Conservation (phyloP, 2,329 filamentous ascomycete species). For the Huntiella decipiens region DNA sequence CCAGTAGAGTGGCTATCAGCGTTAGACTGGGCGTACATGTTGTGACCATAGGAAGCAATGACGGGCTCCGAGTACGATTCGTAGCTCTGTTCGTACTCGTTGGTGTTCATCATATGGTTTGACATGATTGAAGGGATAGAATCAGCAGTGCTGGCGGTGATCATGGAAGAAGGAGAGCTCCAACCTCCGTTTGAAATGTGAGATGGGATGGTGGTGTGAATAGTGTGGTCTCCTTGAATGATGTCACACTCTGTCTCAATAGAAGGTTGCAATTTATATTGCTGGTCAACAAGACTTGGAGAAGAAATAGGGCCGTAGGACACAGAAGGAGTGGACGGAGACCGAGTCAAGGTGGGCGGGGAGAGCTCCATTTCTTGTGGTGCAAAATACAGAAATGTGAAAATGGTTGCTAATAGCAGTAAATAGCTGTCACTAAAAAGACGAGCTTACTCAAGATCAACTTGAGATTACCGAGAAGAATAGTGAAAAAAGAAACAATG, state of each 20-base stretch:
- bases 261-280: constrained; percentile 18
- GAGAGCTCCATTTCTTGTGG: constrained; percentile 13
- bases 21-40: constrained; percentile 12
- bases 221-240: not conserved
- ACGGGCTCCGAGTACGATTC: constrained; percentile 21
- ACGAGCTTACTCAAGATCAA: too few relatives aligned
- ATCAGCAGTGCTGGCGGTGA: constrained; percentile 22
- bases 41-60: constrained; percentile 24
- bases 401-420: not conserved
- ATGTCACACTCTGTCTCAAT: not conserved
- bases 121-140: constrained; percentile 26
- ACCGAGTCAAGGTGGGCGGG: constrained; percentile 13
- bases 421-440: too few relatives aligned
- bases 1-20: constrained; percentile 4
- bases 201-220: constrained; percentile 13
- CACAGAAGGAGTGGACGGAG: constrained; percentile 12
- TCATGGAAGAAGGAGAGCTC: constrained; percentile 22
- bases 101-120: constrained; percentile 5
- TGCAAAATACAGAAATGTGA: not conserved
- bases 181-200: constrained; percentile 22
- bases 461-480: too few relatives aligned
- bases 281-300: constrained; percentile 24
- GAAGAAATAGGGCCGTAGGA: constrained; percentile 30
- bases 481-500: too few relatives aligned
- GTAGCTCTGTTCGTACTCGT: constrained; percentile 31